Evolutionary conservation across 805 yeast genomes (phyloP), one percentile per base, ranked within the genome.

Genomic region (Grigorovia transvaalensis): DNA sequence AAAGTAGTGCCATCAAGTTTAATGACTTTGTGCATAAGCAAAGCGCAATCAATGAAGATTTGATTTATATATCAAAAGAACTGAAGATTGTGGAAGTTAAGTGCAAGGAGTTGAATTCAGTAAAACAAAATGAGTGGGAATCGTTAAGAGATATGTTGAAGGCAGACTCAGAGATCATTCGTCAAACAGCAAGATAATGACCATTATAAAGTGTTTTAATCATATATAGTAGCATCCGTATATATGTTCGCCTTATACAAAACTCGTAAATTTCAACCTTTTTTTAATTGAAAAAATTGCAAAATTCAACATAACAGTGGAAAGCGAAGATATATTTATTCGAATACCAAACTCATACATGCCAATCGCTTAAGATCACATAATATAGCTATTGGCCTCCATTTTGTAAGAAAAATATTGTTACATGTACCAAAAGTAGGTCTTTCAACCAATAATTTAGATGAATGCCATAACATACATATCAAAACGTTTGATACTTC

Each of bases 121-220:
- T 54, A 6, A 45, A 54, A 29, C 51, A 55, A 9, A 48, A 48
- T 12, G 65, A 69, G 42, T 71, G 74, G 74, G 60, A 60, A 1
- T 60, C 60, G 6, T 52, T 72, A 27, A 68, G 66, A 19, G 48
- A 55, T 2, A 56, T 67, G 47, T 52, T 73, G n/a, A 56, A 62
- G 40, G 59, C 68, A 20, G 72, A 74, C 47, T 51, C 59, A 20
- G 18, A 17, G 11, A 17, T 15, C 6, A 23, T 29, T 15, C n/a
- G 27, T 29, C 17, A 17, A 13, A 15, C 29, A n/a, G 19, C 4
- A 13, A 43, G 18, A 13, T 12, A 43, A 43, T 19, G 29, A 23
- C 15, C 38, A 33, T 9, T 13, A 13, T 33, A 11, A 8, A 33
- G 38, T 33, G 38, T 9, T 33, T 33, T 5, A 23, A 33, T 33